phyloP scores from a whole-genome alignment of 306 rosid genomes.

The Ceratonia siliqua region DNA sequence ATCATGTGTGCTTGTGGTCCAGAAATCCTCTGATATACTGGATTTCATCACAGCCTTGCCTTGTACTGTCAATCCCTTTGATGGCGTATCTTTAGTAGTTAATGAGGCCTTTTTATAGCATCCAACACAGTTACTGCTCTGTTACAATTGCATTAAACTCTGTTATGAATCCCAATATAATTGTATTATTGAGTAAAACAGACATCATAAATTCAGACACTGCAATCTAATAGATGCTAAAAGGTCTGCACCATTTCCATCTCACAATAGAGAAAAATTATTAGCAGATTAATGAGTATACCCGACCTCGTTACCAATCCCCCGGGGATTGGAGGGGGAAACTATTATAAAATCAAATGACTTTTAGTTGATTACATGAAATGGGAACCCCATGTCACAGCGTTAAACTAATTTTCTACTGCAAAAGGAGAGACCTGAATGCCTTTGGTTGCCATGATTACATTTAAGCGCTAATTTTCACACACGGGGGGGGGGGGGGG shows the following conservation, averaged over 20 bases:
- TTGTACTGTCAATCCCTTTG: constrained; percentile 35
- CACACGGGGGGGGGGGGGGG: no score
- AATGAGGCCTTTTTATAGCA: constrained; percentile 45
- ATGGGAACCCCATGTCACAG: neutral
- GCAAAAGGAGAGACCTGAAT: neutral
- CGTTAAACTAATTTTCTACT: neutral
- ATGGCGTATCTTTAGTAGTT: constrained; percentile 39
- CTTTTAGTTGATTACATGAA: neutral
- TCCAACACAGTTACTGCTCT: constrained; percentile 90
- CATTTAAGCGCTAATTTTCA: no score
- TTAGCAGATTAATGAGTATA: neutral
- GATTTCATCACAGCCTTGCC: constrained; percentile 47
- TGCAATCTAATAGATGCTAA: neutral
- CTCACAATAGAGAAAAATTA: neutral
- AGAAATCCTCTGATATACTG: constrained; percentile 66
- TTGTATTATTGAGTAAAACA: neutral
- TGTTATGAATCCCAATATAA: constrained; percentile 49
- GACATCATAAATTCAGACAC: neutral
- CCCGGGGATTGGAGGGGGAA: neutral
- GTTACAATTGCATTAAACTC: constrained; percentile 64
- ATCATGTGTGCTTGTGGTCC: constrained; percentile 79
- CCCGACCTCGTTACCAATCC: neutral
- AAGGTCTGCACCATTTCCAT: neutral
- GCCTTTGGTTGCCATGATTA: no score
- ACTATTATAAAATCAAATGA: neutral